Evolutionary conservation across 345 rosid genomes (phyloP).

Genomic region (Aquilaria yunnanensis): DNA sequence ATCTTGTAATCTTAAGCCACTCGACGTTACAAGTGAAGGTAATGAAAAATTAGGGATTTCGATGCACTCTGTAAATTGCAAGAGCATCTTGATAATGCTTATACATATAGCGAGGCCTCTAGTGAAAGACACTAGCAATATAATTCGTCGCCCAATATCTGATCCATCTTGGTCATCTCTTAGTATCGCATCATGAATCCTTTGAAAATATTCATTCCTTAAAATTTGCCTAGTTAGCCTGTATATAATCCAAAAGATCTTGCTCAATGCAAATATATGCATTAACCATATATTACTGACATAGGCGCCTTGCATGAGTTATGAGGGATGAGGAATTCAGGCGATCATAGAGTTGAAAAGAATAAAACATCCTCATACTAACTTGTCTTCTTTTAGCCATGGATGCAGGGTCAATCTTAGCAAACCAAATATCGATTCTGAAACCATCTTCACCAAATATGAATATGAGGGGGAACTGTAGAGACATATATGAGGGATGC

Average conservation of each 20-base stretch:
- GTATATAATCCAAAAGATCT: background rate
- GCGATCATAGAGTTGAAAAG: background rate
- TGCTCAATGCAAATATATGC: background rate
- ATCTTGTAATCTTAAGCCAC: background rate
- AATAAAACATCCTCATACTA: background rate
- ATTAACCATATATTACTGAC: background rate
- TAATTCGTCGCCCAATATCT: background rate
- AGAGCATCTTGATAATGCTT: slow-evolving; percentile 1
- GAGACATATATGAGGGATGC: background rate
- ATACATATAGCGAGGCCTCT: background rate
- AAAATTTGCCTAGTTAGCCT: background rate
- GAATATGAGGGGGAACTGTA: background rate
- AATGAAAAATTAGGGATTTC: background rate
- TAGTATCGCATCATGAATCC: background rate
- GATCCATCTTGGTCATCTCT: background rate
- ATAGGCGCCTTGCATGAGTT: background rate
- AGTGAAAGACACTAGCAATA: background rate
- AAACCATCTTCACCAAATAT: background rate
- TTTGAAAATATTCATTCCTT: background rate
- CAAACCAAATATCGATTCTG: background rate
- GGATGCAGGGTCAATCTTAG: background rate
- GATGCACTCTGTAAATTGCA: background rate
- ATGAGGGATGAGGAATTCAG: background rate
- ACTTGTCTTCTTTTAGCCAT: background rate
- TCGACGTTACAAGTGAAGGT: background rate